These are phyloP conservation scores for Elsinoe arachidis DNA, from an alignment of 2,329 filamentous ascomycete species.

Conservation along the genomic window DNA sequence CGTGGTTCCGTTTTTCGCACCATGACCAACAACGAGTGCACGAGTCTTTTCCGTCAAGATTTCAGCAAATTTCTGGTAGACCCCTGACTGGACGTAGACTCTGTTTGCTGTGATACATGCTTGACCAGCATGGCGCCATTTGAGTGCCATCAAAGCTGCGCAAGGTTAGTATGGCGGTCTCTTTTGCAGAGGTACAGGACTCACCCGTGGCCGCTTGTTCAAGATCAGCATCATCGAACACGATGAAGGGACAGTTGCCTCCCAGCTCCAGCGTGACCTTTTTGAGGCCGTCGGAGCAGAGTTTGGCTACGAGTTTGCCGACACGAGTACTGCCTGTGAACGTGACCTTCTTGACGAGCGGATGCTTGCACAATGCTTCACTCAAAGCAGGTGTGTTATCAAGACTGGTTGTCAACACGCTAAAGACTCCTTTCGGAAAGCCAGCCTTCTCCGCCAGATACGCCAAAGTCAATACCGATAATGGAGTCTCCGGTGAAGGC, in stretches of 20 bases:
- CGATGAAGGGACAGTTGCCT: constrained; percentile 56
- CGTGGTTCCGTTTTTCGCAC: constrained; percentile 47
- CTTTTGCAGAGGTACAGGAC: not conserved
- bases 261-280: constrained; percentile 57
- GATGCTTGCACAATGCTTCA: constrained; percentile 49
- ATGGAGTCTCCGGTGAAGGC: constrained; percentile 59
- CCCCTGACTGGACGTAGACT: constrained; percentile 54
- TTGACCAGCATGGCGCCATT: constrained; percentile 54
- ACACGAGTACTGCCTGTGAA: constrained; percentile 55
- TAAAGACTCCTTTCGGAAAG: constrained; percentile 52
- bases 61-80: constrained; percentile 54
- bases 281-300: constrained; percentile 53
- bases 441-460: constrained; percentile 47
- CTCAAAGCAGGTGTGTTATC: constrained; percentile 47
- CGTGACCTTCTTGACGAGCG: constrained; percentile 52
- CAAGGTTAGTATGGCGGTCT: not conserved
- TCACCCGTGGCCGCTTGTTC: constrained; percentile 45
- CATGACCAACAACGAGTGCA: constrained; percentile 53
- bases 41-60: constrained; percentile 46
- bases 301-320: constrained; percentile 53
- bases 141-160: constrained; percentile 38
- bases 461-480: constrained; percentile 48
- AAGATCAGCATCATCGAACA: constrained; percentile 57
- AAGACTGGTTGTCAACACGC: constrained; percentile 51
- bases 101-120: constrained; percentile 58